Conservation (phyloP, 495 filamentous ascomycete species). For the Pseudotulostoma volvatum region DNA sequence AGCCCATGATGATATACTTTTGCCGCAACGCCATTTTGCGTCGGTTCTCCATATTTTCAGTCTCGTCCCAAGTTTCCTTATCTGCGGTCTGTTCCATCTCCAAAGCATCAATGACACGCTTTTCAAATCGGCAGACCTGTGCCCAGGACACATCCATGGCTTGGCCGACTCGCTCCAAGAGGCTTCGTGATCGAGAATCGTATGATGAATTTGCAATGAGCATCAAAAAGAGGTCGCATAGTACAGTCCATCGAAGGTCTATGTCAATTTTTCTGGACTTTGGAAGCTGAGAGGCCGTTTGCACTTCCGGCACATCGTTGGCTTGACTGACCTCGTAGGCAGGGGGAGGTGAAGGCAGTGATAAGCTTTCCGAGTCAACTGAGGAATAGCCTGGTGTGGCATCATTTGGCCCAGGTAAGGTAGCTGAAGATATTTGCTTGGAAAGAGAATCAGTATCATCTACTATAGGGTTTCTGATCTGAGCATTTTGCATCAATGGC, state of each 20-base stretch:
- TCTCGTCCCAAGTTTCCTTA: conserved; percentile 95
- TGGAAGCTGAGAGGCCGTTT: conserved; percentile 65
- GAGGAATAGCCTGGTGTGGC: conserved; percentile 14
- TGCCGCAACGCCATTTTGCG: conserved; percentile 63
- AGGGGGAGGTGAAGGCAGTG: conserved; percentile 40
- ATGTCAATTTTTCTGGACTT: conserved; percentile 77
- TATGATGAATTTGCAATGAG: conserved; percentile 91
- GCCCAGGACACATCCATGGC: conserved; percentile 73
- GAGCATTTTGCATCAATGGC: conserved; percentile 77
- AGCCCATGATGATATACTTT: conserved; percentile 85
- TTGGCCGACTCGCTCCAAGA: conserved; percentile 70
- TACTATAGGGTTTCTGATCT: conserved; percentile 86
- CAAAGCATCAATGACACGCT: conserved; percentile 88
- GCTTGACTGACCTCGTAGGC: conserved; percentile 54
- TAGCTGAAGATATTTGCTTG: conserved; percentile 15
- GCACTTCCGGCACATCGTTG: conserved; percentile 58
- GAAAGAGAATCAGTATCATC: conserved; percentile 19
- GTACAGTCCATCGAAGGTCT: conserved; percentile 90
- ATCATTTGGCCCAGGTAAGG: conserved; percentile 15
- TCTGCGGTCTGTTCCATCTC: conserved; percentile 90
- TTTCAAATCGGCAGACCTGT: conserved; percentile 93
- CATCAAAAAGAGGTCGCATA: conserved; percentile 91
- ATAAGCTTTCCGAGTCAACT: conserved; percentile 14
- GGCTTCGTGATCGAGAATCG: conserved; percentile 69
- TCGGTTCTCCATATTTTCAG: conserved; percentile 81